Percentiles rank a stretch among this genome's conserved stretches.
Evolutionary conservation across 352 stramenopile species (phyloP).

Genomic region (Phytophthora syringae): DNA sequence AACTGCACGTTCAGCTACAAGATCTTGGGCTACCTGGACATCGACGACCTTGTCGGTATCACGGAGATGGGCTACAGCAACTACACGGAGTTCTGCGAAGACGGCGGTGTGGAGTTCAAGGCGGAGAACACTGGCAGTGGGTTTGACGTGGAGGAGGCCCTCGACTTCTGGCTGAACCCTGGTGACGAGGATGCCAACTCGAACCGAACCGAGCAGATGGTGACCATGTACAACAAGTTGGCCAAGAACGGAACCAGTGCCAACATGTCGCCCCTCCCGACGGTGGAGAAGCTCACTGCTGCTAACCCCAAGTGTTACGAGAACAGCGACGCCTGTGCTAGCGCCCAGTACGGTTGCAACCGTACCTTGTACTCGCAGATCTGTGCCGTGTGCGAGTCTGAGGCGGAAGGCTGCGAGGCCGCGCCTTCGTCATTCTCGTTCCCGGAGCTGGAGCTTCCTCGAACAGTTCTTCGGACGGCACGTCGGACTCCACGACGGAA

Average conservation of each 20-base stretch:
- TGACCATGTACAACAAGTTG: constrained; percentile 61
- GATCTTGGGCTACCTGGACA: constrained; percentile 60
- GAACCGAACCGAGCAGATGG: constrained; percentile 43
- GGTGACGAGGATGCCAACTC: constrained; percentile 49
- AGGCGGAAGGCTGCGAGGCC: constrained; percentile 36
- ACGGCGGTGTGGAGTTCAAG: constrained; percentile 62
- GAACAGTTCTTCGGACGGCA: constrained; percentile 13
- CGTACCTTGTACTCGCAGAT: constrained; percentile 60
- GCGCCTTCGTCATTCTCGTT: constrained; percentile 53
- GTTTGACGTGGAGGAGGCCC: constrained; percentile 40
- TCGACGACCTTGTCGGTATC: constrained; percentile 75
- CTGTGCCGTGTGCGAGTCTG: constrained; percentile 50
- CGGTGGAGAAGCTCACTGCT: constrained; percentile 36
- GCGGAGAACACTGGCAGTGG: constrained; percentile 34
- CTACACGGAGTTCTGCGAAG: constrained; percentile 70
- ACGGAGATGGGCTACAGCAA: constrained; percentile 61
- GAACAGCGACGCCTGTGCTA: constrained; percentile 51
- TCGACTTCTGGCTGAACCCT: constrained; percentile 74
- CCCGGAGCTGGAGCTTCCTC: constrained; percentile 46
- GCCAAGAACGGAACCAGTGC: constrained; percentile 35
- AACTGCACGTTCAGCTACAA: constrained; percentile 74
- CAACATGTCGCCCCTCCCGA: constrained; percentile 61
- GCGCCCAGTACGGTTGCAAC: constrained; percentile 46
- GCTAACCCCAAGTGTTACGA: constrained; percentile 67
- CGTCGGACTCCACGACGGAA: constrained; percentile 1